Conservation (phyloP, 768 basidiomycete genomes). For the Phylloporus arenicola region DNA sequence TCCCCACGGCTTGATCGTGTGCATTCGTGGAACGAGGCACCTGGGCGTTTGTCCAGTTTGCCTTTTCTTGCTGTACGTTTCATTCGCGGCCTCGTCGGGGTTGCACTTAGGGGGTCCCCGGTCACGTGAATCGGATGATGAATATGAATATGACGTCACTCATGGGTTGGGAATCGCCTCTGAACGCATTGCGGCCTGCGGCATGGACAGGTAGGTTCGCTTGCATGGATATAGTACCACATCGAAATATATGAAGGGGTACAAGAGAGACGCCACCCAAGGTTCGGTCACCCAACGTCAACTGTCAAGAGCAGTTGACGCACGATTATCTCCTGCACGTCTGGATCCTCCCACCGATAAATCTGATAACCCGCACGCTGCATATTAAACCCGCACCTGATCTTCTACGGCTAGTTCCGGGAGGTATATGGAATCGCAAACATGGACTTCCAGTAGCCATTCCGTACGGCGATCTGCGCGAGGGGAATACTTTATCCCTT, state of each 20-base stretch:
- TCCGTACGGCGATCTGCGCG: background rate
- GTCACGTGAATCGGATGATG: background rate
- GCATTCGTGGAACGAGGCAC: background rate
- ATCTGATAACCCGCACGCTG: background rate
- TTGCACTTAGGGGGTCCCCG: background rate
- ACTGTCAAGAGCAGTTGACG: background rate
- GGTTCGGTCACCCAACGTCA: background rate
- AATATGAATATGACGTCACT: background rate
- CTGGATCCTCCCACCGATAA: background rate
- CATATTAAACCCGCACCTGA: background rate
- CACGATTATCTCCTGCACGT: background rate
- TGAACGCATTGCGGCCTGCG: too few species aligned
- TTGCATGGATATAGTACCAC: too few species aligned
- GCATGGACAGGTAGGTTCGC: too few species aligned
- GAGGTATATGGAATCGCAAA: background rate
- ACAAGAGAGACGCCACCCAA: background rate
- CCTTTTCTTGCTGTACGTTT: background rate
- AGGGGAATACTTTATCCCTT: background rate
- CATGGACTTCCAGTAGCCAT: background rate
- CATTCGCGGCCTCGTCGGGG: background rate
- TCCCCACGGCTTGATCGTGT: background rate
- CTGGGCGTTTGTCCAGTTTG: background rate
- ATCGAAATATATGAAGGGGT: background rate
- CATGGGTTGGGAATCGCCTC: too few species aligned
- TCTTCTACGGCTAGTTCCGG: background rate